Base-by-base conservation (phyloP, 768 basidiomycete species). In the Paxillus involutus region DNA sequence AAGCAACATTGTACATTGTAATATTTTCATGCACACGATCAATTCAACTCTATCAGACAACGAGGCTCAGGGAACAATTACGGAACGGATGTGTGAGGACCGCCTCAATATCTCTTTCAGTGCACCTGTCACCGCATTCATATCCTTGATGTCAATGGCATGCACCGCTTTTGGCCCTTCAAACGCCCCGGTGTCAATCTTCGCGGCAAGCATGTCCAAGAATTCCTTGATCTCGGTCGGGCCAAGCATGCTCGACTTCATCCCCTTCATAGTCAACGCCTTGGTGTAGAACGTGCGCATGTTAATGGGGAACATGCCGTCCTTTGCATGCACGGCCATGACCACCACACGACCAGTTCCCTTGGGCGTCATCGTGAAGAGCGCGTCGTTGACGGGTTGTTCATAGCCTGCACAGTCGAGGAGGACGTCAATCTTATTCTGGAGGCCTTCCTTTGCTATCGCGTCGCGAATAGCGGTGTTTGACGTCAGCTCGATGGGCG, bases 391-490 rank as follows among this genome's bases (percentile, higher is more conserved):
- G 51, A 71, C 63, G 10, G 70, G 69, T 4, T 47, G 42, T 4
- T 69, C 71, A 3, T 71, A 71, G 3, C 70, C 70, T 9, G 70
- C 70, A 7, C 70, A 71, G 35, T 71, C 70, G 2, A 71, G 60
- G 11, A 73, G 32, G 47, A 71, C 71, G 16, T 71, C 68, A 0
- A 71, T 59, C 53, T 70, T 70, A 36, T 68, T 67, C n/a, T 62
- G 55, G 7, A 68, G 59, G 8, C 62, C 62, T 16, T 59, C 47
- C 42, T 56, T 55, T 26, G 63, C 56, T 24, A 73, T 61, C 16
- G 70, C 56, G 12, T 67, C 64, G 14, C 69, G 66, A 24, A 72
- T 70, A 32, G 72, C 64, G 1, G 55, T 70, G 32, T 57, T 47
- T 14, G 70, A 72, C 6, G 62, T 49, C 47, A 72, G 66, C 40